Base-by-base conservation (phyloP, 2,329 filamentous ascomycete species). In the Venturia asperata region DNA sequence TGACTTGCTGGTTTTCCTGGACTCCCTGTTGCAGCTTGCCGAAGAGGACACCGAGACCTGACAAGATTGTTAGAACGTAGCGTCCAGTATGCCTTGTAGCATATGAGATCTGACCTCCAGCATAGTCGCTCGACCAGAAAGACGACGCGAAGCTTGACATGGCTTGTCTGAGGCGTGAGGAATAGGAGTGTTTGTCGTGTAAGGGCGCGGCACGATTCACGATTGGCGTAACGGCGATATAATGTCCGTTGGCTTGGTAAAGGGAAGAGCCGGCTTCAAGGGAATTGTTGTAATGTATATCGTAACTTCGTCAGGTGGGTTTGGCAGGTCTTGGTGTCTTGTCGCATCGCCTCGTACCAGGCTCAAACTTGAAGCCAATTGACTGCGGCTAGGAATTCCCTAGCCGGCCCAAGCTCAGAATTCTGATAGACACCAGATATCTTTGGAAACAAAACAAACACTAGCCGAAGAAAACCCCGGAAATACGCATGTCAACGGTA, bases 111-210 rank as follows among this genome's bases (percentile, higher is more conserved):
- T 76, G 80, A 90, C 89, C 92, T 82, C 90, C 92, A 75, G 93
- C 93, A 83, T 97, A 97, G 83, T 99, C 94, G 75, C 86, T 86
- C 68, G 94, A 96, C 94, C 94, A 99, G 80, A 99, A 97, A 62
- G 92, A 96, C 79, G 93, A 91, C 71, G 92, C 87, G 79, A 99
- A 97, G 72, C 90, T 86, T 71, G 90, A 89, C 90, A 93, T 93
- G 75, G 77, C 86, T 58, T 58, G 52, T 58, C 30, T 24, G 52
- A 13, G 30, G n/a, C 37, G 49, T 56, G 27, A 34, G 19, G 27
- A 37, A 34, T 37, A 58, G 27, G 52, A 37, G 52, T 37, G 52
- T 58, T 37, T 58, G 52, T 37, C 5, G 52, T 58, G 7, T 37
- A 39, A 58, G 52, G 52, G 52, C 30, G 52, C 52, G 15, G 27